Evolutionary conservation across 2,329 filamentous ascomycete species (phyloP), one percentile per base, ranked within the genome.

Genomic region (Chrysoporthe austroafricana): DNA sequence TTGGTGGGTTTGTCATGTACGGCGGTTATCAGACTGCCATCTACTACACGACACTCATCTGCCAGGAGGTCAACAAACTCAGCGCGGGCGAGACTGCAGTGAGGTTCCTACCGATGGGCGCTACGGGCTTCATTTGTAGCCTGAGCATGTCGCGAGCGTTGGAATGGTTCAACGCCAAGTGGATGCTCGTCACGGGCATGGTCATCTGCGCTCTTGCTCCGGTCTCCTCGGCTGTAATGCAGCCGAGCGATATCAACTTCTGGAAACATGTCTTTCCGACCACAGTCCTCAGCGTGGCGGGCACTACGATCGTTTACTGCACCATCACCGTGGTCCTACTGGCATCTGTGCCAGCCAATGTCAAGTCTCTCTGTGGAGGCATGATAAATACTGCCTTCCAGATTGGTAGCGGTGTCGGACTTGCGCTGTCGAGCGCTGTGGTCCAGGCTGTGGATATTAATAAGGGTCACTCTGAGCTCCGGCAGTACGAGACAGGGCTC

Each of bases 371-470:
- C 43, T 67, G 66, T 14, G 56, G 66, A 1, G 66, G 66, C 13
- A 67, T 50, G 77, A 77, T 81, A 48, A 81, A 81, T 64, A 81
- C 79, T 4, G 79, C 79, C 4, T 81, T 80, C 68, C 79, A 81
- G 72, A 79, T 81, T 32, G 79, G 79, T 9, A 78, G 76, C 32
- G 79, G 79, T 1, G 78, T 81, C 0, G 77, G 77, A 1, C 72
- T 81, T 26, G 79, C 79, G n/a, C 74, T 80, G 36, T 76, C 66
- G 5, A 68, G 62, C 9, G 62, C 66, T 0, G 78, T 3, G 74
- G 78, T 39, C 77, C 80, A 80, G 64, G 77, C 76, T 2, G 77
- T 79, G 3, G 78, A 81, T 64, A 76, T 76, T 13, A 72, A 76
- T 43, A 77, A 79, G 59, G 77, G 76, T 3, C 78, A 76, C 63